These are phyloP conservation scores for Starmerella stigmatis DNA, from an alignment of 805 yeast species.

Conservation along the genomic window DNA sequence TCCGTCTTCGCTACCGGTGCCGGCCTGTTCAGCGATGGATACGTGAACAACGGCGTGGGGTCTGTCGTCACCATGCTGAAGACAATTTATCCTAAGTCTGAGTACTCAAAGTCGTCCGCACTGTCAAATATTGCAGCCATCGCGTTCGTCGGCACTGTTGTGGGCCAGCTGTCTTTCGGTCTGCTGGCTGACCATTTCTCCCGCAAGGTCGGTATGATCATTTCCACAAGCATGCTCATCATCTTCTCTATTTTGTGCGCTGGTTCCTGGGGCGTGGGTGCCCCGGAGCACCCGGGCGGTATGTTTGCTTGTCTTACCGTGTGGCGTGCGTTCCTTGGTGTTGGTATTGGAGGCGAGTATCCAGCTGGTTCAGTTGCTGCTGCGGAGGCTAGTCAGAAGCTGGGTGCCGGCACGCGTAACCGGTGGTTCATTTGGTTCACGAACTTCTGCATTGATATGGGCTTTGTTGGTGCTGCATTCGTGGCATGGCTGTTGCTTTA, in stretches of 20 bases:
- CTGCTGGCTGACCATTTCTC: conserved; percentile 67
- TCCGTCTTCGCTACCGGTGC: conserved; percentile 80
- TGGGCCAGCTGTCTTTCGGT: conserved; percentile 78
- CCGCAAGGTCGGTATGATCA: conserved; percentile 73
- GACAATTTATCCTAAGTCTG: conserved; percentile 50
- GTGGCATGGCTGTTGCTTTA: conserved; percentile 78
- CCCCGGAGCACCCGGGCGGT: conserved; percentile 48
- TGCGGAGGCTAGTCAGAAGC: conserved; percentile 73
- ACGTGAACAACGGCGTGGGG: conserved; percentile 73
- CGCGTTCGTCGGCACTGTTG: conserved; percentile 84
- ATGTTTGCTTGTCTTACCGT: conserved; percentile 74
- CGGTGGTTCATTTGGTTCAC: conserved; percentile 86
- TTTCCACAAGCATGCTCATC: conserved; percentile 64
- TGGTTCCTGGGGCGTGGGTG: conserved; percentile 76
- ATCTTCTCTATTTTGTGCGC: conserved; percentile 69
- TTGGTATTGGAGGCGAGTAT: conserved; percentile 90
- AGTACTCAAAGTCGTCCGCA: conserved; percentile 53
- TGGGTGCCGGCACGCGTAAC: conserved; percentile 77
- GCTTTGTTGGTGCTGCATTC: conserved; percentile 73
- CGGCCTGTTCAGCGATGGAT: conserved; percentile 88
- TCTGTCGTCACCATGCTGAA: conserved; percentile 64
- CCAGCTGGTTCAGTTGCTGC: conserved; percentile 91
- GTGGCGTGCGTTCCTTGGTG: conserved; percentile 77
- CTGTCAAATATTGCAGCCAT: conserved; percentile 73
- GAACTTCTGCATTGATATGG: conserved; percentile 74